Evolutionary conservation across 2,329 filamentous ascomycete species (phyloP), one percentile per base, ranked within the genome.

Genomic region (Sarocladium brachiariae): DNA sequence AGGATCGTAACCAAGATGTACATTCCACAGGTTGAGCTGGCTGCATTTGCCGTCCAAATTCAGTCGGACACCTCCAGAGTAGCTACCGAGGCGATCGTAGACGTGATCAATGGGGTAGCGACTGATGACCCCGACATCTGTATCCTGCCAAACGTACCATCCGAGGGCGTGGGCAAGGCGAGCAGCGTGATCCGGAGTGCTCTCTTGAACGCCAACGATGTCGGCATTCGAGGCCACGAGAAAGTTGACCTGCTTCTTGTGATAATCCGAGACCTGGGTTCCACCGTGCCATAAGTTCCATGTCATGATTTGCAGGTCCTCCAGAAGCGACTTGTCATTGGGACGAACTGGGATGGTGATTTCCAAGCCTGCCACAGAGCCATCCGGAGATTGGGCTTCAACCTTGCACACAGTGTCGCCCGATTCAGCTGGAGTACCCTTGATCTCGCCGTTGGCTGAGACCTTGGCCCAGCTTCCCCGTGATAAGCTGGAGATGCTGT

Each of bases 251-350:
- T 70, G 69, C 59, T 71, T 72, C 38, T 59, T 58, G 52, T 70
- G 65, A 52, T 64, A 67, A 53, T 65, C 55, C 24, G 63, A 62
- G 27, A 72, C 63, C 8, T 59, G 53, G 2, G 61, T 61, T 39
- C 68, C 69, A 3, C 67, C 66, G 43, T 61, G 55, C 70, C 70
- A 72, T 49, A 72, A 58, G 57, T 73, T 73, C 51, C 62, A 65
- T 3, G 65, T 61, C 46, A 71, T 56, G 11, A 71, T 63, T 35
- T 59, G 60, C 30, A 72, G 56, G 21, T 65, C 48, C 9, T 63
- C 58, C 2, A 72, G 58, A 2, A 72, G 61, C 4, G 56, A 53
- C 2, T 58, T 35, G 13, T 59, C 58, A 1, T 53, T 21, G 1
- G 52, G 52, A 8, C 55, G 56, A 2, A 71, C 61, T 2, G 64